Evolutionary conservation across 2,329 filamentous ascomycete species (phyloP), one percentile per base, ranked within the genome.

Genomic region (Calonectria naviculata): DNA sequence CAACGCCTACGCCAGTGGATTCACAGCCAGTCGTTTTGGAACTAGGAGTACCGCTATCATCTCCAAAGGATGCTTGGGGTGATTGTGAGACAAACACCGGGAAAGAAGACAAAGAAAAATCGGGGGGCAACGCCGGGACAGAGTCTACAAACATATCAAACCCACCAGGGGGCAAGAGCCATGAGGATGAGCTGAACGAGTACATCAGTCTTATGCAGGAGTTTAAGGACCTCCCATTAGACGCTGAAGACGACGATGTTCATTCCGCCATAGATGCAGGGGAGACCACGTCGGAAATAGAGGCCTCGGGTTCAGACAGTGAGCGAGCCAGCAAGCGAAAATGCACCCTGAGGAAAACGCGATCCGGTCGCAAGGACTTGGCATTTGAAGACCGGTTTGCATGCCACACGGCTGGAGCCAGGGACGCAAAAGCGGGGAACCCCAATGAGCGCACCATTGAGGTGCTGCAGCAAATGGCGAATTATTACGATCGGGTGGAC

Each of bases 361-460:
- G 68, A 61, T 67, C 68, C 8, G 47, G 68, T 21, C 74, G 70
- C 34, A 85, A 85, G 70, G 71, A 75, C 1, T 75, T 81, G 10
- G 36, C 76, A 4, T 86, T 84, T 71, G 85, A 88, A 67, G 86
- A 89, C 34, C 84, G 83, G 1, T 92, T 91, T 71, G 84, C 85
- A 17, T 92, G 90, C 77, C 87, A 89, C 79, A 84, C 82, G 38
- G 88, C 87, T 2, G 88, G 89, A 12, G 86, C 83, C 2, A 85
- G 83, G 61, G 82, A 85, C 38, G 79, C 80, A 5, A 80, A 83
- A 17, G 78, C 83, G 0, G 80, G 84, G 15, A 94, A 93, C 74
- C 94, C 94, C 0, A 98, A 98, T 79, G 85, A 86, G 1, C 85
- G 89, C 15, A 97, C 94, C 0, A 95, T 98, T 62, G 89, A 93